phyloP scores from a whole-genome alignment of 1,139 yeast genomes.

The Magnusiomyces suaveolens region DNA sequence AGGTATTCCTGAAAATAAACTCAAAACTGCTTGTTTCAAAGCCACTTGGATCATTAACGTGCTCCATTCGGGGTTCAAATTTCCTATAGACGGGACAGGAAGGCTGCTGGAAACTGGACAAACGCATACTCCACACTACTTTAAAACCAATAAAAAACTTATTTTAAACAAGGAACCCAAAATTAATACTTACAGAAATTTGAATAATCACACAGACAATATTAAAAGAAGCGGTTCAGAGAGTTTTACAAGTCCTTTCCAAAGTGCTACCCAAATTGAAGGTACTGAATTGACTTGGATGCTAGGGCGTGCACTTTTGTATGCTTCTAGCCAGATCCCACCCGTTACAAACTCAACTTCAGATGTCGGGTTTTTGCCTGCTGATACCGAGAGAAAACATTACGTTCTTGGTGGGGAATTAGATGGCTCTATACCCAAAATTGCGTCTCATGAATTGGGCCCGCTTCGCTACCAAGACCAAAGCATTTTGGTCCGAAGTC shows the following conservation, averaged over 20 bases:
- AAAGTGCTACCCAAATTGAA: conserved; percentile 50
- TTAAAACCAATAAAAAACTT: not conserved
- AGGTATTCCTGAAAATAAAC: conserved; percentile 36
- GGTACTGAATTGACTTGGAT: conserved; percentile 75
- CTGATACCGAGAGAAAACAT: conserved; percentile 9
- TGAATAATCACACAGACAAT: too few relatives aligned
- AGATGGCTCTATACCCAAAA: conserved; percentile 3
- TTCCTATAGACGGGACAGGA: conserved; percentile 45
- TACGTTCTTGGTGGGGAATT: conserved; percentile 15
- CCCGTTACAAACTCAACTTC: conserved; percentile 15
- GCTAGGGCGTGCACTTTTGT: conserved; percentile 64
- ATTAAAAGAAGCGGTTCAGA: conserved; percentile 13
- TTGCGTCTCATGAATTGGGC: too few relatives aligned
- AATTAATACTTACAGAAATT: conserved; percentile 2
- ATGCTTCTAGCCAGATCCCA: conserved; percentile 35
- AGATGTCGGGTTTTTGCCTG: conserved; percentile 17
- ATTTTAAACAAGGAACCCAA: not conserved
- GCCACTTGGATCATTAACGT: conserved; percentile 67
- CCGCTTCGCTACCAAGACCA: too few relatives aligned
- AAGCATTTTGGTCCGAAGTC: too few relatives aligned
- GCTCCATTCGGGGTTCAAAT: conserved; percentile 65
- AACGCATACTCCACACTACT: not conserved
- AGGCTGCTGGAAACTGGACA: not conserved
- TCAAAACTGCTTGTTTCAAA: conserved; percentile 53
- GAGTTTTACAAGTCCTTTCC: conserved; percentile 40